Percentiles rank a stretch among this genome's conserved stretches.
These are phyloP conservation scores for Cercospora nicotianae DNA, from an alignment of 2,329 filamentous ascomycete genomes.

Conservation along the genomic window DNA sequence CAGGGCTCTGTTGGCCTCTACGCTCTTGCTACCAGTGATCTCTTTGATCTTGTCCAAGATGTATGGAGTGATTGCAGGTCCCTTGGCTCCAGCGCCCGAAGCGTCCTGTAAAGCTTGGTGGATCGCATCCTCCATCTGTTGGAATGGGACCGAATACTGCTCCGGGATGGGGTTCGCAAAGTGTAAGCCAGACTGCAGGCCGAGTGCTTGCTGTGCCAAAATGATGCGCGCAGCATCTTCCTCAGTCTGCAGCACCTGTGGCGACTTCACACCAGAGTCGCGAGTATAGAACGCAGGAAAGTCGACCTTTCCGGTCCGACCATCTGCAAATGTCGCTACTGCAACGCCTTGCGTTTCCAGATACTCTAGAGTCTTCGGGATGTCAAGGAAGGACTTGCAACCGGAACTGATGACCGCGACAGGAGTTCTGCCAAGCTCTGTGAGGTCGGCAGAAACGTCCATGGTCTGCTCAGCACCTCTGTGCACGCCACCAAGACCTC, in stretches of 20 bases:
- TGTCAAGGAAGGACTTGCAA: slow-evolving; percentile 95
- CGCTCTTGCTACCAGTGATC: slow-evolving; percentile 69
- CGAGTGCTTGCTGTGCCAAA: slow-evolving; percentile 70
- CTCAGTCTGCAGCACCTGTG: slow-evolving; percentile 71
- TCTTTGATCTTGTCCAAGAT: slow-evolving; percentile 77
- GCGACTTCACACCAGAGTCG: slow-evolving; percentile 80
- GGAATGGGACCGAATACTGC: slow-evolving; percentile 66
- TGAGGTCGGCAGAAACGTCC: slow-evolving; percentile 94
- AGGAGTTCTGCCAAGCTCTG: slow-evolving; percentile 84
- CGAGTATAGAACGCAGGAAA: slow-evolving; percentile 93
- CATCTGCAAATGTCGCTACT: slow-evolving; percentile 88
- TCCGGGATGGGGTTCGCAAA: slow-evolving; percentile 87
- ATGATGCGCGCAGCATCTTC: slow-evolving; percentile 87
- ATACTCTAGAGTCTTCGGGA: slow-evolving; percentile 82
- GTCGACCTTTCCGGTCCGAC: slow-evolving; percentile 68
- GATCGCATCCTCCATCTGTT: slow-evolving; percentile 70
- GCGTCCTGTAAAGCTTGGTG: slow-evolving; percentile 66
- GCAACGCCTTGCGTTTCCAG: slow-evolving; percentile 72
- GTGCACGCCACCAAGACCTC: slow-evolving; percentile 91
- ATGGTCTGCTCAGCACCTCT: slow-evolving; percentile 80
- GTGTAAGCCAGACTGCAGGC: slow-evolving; percentile 74
- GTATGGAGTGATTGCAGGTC: slow-evolving; percentile 80
- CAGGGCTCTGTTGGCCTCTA: slow-evolving; percentile 71
- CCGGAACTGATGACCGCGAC: slow-evolving; percentile 87
- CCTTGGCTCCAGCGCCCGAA: slow-evolving; percentile 63